These are phyloP conservation scores for Suhomyces terraborum DNA, from an alignment of 1,139 yeast species.

Conservation along the genomic window DNA sequence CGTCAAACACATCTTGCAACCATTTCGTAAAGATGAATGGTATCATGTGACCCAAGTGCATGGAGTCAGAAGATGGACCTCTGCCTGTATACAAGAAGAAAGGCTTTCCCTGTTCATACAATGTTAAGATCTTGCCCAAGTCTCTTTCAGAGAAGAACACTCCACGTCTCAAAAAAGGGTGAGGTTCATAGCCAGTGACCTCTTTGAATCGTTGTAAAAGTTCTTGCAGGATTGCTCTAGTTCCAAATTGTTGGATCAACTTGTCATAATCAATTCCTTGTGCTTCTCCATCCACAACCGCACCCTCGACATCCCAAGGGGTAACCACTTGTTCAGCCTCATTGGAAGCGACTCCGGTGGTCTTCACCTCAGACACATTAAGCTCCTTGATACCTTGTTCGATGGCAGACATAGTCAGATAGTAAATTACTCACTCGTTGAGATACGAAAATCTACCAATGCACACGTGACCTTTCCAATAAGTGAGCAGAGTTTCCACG, in stretches of 20 bases:
- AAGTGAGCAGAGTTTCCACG: too few species aligned
- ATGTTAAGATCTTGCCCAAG: slow-evolving; percentile 71
- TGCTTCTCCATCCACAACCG: slow-evolving; percentile 89
- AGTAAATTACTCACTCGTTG: background rate
- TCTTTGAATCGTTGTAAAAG: slow-evolving; percentile 72
- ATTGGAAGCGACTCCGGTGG: slow-evolving; percentile 24
- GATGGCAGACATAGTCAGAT: slow-evolving; percentile 10
- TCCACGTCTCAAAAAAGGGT: slow-evolving; percentile 87
- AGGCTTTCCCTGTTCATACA: slow-evolving; percentile 93
- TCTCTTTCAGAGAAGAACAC: slow-evolving; percentile 94
- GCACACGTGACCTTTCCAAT: slow-evolving; percentile 4
- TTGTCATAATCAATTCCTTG: slow-evolving; percentile 91
- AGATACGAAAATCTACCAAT: background rate
- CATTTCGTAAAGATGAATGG: slow-evolving; percentile 96
- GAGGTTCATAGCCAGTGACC: slow-evolving; percentile 93
- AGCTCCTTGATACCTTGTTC: slow-evolving; percentile 30
- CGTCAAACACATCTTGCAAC: slow-evolving; percentile 98
- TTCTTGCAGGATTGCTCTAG: slow-evolving; percentile 69
- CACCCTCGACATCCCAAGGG: slow-evolving; percentile 94
- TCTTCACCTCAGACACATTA: slow-evolving; percentile 18
- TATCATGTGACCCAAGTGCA: slow-evolving; percentile 97
- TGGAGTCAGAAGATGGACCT: slow-evolving; percentile 93
- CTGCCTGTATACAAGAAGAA: slow-evolving; percentile 97
- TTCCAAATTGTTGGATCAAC: slow-evolving; percentile 85
- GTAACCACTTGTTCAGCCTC: slow-evolving; percentile 69